phyloP scores from a whole-genome alignment of 148 eudicot species.

The Fallopia convolvulus region DNA sequence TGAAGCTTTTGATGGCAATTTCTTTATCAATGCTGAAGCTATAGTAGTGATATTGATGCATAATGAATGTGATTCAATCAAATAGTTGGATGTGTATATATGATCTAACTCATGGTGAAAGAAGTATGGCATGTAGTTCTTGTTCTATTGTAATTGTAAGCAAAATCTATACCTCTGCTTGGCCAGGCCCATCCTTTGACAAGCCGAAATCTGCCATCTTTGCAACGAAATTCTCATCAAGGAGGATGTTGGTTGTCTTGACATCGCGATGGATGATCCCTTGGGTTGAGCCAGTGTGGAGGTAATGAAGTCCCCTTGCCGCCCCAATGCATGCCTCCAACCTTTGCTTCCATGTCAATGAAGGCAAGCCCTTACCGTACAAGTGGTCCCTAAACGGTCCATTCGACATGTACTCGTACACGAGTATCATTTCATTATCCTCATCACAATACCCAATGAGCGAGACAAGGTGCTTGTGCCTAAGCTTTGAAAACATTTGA shows the following conservation, averaged over 20 bases:
- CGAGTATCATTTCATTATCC: slow-evolving; percentile 68
- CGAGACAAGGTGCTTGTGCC: slow-evolving; percentile 85
- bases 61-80: neutral
- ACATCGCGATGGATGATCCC: slow-evolving; percentile 90
- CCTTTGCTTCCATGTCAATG: slow-evolving; percentile 74
- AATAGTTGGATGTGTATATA: neutral
- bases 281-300: slow-evolving; percentile 71
- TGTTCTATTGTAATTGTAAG: neutral
- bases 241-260: slow-evolving; percentile 74
- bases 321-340: slow-evolving; percentile 72
- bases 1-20: neutral
- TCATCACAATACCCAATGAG: slow-evolving; percentile 78
- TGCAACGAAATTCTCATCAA: slow-evolving; percentile 60
- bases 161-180: slow-evolving; percentile 16
- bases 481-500: slow-evolving; percentile 79
- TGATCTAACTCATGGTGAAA: neutral
- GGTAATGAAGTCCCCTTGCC: slow-evolving; percentile 81
- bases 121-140: neutral
- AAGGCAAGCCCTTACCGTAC: slow-evolving; percentile 51
- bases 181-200: slow-evolving; percentile 44
- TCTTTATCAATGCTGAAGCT: neutral
- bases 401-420: slow-evolving; percentile 76
- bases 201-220: slow-evolving; percentile 91
- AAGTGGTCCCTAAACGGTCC: slow-evolving; percentile 80
- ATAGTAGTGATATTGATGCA: neutral